Evolutionary conservation across 2,329 filamentous ascomycete genomes (phyloP).

Genomic region (Ceratocystis cacaofunesta): DNA sequence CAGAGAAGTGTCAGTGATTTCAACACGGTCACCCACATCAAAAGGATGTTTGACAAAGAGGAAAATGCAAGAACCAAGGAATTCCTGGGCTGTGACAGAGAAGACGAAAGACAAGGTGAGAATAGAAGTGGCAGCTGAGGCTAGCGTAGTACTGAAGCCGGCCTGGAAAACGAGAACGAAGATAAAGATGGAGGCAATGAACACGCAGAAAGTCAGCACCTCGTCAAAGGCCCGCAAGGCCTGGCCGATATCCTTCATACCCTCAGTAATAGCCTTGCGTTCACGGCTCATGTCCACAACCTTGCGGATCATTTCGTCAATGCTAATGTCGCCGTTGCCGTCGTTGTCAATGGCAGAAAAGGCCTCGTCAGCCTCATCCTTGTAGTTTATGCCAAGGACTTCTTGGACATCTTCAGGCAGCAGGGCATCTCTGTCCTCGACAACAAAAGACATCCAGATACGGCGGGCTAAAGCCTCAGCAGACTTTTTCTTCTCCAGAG

Average conservation of each 20-base stretch:
- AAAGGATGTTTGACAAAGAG: constrained; percentile 97
- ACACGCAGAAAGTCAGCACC: constrained; percentile 65
- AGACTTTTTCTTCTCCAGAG: constrained; percentile 67
- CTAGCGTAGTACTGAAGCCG: constrained; percentile 69
- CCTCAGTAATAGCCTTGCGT: constrained; percentile 75
- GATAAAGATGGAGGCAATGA: constrained; percentile 68
- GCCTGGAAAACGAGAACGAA: constrained; percentile 84
- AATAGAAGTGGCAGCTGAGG: constrained; percentile 79
- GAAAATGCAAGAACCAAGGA: constrained; percentile 97
- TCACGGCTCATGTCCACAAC: constrained; percentile 72
- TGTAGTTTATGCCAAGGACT: constrained; percentile 63
- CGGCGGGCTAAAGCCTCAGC: constrained; percentile 87
- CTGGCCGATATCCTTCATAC: constrained; percentile 95
- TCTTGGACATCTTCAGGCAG: constrained; percentile 71
- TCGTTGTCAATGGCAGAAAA: constrained; percentile 73
- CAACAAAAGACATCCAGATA: constrained; percentile 96
- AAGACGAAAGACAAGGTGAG: constrained; percentile 97
- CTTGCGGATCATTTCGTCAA: constrained; percentile 89
- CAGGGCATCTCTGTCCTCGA: constrained; percentile 71
- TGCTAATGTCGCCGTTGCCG: constrained; percentile 80
- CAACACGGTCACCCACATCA: constrained; percentile 87
- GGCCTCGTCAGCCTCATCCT: constrained; percentile 68
- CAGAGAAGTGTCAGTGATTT: constrained; percentile 50
- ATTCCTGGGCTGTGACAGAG: constrained; percentile 77
- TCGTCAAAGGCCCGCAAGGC: constrained; percentile 83